Evolutionary conservation across 2,329 filamentous ascomycete species (phyloP).

Genomic region (Xylogone sp.): DNA sequence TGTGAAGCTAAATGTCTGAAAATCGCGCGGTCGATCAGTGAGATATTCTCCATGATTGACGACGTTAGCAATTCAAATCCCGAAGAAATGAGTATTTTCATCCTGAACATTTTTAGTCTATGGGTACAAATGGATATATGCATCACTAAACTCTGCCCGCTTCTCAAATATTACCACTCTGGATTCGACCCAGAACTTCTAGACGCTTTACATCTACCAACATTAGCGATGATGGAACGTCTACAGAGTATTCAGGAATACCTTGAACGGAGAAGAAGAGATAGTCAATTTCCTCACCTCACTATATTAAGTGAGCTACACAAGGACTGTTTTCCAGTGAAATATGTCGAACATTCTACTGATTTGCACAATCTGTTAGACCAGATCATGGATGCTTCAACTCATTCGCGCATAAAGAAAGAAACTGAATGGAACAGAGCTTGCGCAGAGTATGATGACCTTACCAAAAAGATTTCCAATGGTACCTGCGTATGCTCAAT

Average conservation of each 20-base stretch:
- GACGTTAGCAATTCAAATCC: constrained; percentile 39
- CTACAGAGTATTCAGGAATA: constrained; percentile 47
- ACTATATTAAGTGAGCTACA: constrained; percentile 46
- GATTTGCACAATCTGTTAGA: constrained; percentile 26
- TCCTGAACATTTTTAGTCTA: constrained; percentile 52
- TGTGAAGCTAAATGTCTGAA: constrained; percentile 22
- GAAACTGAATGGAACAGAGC: constrained; percentile 32
- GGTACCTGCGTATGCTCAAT: constrained; percentile 28
- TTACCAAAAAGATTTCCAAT: constrained; percentile 30
- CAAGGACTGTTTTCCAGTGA: constrained; percentile 28
- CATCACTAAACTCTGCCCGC: constrained; percentile 37
- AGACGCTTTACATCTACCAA: constrained; percentile 50
- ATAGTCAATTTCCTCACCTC: constrained; percentile 14
- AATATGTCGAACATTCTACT: constrained; percentile 7
- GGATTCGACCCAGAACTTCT: constrained; percentile 46
- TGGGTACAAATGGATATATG: constrained; percentile 54
- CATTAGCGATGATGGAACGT: constrained; percentile 42
- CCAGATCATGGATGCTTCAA: constrained; percentile 31
- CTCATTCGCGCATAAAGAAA: constrained; percentile 28
- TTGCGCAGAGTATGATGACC: constrained; percentile 32
- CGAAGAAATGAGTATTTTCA: constrained; percentile 45
- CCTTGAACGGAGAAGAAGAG: constrained; percentile 33
- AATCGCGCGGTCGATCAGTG: constrained; percentile 29
- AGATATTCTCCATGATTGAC: constrained; percentile 30
- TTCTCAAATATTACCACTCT: constrained; percentile 49